Evolutionary conservation across 2,329 filamentous ascomycete genomes (phyloP), one percentile per base, ranked within the genome.

Genomic region (Endothia cerciana): DNA sequence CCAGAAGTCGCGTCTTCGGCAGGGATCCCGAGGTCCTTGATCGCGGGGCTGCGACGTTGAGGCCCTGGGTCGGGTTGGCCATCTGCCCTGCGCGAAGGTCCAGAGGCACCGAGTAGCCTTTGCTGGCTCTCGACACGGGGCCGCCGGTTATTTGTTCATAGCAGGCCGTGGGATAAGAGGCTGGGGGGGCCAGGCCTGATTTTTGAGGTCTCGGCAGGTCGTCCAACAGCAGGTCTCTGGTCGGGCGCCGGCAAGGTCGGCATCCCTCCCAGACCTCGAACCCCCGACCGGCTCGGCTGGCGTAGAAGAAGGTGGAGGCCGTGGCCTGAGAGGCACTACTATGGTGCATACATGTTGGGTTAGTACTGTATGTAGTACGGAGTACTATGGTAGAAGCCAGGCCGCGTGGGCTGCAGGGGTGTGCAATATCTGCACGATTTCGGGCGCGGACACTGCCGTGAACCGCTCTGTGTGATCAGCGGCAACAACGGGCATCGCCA

Each of bases 381-480:
- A 36, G 33, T 10, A 36, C 33, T 10, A 17, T 62, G 28, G 25
- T 17, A 30, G 28, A 51, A 38, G 53, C 30, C 33, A 56, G 53
- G 53, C 30, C 33, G 53, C 64, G 63, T 63, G 64, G 64, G 51
- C 57, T 60, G 47, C 66, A 68, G 66, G 63, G 66, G 60, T 65
- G 59, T 59, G 64, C 63, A 58, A 49, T 61, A 63, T 62, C 63
- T 68, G 66, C 66, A 68, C 53, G 55, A 61, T 63, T 60, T 45
- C 49, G 51, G 55, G 40, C 38, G 63, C 66, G 66, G 66, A 45
- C 66, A 61, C 56, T 63, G 64, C 66, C 66, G 66, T 49, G 66
- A 65, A 65, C 60, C 60, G 43, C 57, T 62, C 22, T 68, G 66
- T 63, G 56, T 60, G 56, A 68, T 68, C 55, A 62, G 56, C 64